phyloP scores from a whole-genome alignment of 2,329 filamentous ascomycete species.

The Drechslerella stenobrocha region DNA sequence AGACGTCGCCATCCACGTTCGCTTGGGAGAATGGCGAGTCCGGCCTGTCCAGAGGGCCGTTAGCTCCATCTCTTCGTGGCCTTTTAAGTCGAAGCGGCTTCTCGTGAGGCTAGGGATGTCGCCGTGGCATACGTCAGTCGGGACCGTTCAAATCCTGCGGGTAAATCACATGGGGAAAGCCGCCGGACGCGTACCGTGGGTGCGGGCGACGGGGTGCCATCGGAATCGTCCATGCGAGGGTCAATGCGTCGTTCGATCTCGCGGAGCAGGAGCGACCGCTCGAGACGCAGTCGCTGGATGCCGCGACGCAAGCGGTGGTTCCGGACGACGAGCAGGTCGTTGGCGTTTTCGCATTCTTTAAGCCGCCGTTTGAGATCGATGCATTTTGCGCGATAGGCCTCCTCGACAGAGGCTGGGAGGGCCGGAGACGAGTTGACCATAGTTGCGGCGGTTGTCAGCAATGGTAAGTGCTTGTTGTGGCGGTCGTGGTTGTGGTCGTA shows the following conservation, averaged over 20 bases:
- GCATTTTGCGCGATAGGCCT: slow-evolving; percentile 94
- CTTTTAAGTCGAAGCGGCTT: slow-evolving; percentile 76
- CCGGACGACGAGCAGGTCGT: slow-evolving; percentile 78
- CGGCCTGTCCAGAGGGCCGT: slow-evolving; percentile 51
- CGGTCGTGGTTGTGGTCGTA: slow-evolving; percentile 1
- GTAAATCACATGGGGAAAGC: not conserved
- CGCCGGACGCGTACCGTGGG: slow-evolving; percentile 66
- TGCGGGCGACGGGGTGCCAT: slow-evolving; percentile 76
- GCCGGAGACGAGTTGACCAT: slow-evolving; percentile 57
- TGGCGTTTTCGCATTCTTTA: slow-evolving; percentile 87
- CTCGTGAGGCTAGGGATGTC: slow-evolving; percentile 69
- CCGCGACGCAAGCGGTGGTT: slow-evolving; percentile 79
- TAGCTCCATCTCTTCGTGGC: slow-evolving; percentile 51
- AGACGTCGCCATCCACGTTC: slow-evolving; percentile 45
- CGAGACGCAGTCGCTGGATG: slow-evolving; percentile 87
- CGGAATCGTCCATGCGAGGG: slow-evolving; percentile 74
- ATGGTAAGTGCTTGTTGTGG: not conserved
- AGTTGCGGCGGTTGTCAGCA: slow-evolving; percentile 15
- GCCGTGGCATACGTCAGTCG: slow-evolving; percentile 13
- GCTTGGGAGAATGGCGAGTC: slow-evolving; percentile 51
- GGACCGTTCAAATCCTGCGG: not conserved
- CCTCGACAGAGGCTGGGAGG: slow-evolving; percentile 85
- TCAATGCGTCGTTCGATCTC: slow-evolving; percentile 74
- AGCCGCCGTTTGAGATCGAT: slow-evolving; percentile 90
- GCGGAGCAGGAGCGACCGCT: slow-evolving; percentile 74